Conservation (phyloP, 2,329 filamentous ascomycete genomes). For the Botrytis galanthina region DNA sequence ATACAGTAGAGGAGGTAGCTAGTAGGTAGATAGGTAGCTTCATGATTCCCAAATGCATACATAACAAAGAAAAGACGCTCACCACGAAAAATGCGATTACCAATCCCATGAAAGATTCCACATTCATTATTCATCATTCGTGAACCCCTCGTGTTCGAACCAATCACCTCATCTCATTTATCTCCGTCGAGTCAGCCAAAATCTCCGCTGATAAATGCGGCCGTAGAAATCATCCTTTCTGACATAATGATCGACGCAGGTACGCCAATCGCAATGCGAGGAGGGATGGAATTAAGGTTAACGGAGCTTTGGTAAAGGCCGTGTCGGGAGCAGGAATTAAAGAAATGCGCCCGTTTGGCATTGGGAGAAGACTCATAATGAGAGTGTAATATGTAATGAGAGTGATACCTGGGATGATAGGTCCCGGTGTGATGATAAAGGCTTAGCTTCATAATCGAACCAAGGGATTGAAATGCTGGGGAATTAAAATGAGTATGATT, state of each 20-base stretch:
- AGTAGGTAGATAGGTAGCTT: neutral
- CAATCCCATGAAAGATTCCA: no score
- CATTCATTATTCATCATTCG: neutral
- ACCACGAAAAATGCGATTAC: neutral
- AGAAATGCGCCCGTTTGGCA: neutral
- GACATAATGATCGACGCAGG: neutral
- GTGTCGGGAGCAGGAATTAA: neutral
- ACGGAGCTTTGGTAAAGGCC: slow-evolving; percentile 13
- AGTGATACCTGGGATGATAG: neutral
- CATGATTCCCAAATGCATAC: neutral
- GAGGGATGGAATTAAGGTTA: neutral
- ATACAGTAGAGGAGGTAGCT: neutral
- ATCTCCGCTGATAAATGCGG: slow-evolving; percentile 2
- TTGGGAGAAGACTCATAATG: neutral
- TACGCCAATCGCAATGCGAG: neutral
- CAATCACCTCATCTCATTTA: slow-evolving; percentile 5
- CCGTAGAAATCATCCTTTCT: neutral
- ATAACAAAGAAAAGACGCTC: neutral
- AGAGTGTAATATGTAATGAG: no score
- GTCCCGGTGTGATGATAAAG: neutral
- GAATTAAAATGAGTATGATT: neutral
- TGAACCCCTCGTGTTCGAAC: neutral
- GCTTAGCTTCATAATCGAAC: neutral
- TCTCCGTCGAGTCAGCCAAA: slow-evolving; percentile 3
- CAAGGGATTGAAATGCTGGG: neutral